A percentile compares a stretch with the other conserved stretches of the same genome.
Evolutionary conservation across 495 filamentous ascomycete genomes (phyloP).

Genomic region (Penicillium arizonense): DNA sequence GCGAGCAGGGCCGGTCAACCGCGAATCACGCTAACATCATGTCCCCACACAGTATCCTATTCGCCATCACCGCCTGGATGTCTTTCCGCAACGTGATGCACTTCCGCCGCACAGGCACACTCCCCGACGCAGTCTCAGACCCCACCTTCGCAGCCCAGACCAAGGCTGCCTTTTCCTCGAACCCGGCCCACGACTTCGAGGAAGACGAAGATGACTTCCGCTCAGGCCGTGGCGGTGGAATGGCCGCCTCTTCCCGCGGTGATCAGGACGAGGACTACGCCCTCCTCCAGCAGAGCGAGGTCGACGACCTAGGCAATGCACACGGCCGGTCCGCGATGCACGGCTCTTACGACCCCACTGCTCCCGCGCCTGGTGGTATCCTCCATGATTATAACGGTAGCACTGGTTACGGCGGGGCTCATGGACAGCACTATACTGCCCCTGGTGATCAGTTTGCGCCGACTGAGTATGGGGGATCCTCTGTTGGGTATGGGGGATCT

Average conservation of each 20-base stretch:
- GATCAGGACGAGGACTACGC: conserved; percentile 49
- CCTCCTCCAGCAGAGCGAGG: conserved; percentile 45
- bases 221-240: conserved; percentile 36
- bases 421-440: conserved; percentile 41
- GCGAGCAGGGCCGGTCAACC: no score
- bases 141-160: conserved; percentile 51
- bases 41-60: conserved; percentile 60
- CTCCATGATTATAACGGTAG: conserved; percentile 41
- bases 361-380: conserved; percentile 25
- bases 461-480: conserved; percentile 17
- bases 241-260: conserved; percentile 30
- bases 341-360: conserved; percentile 41
- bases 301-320: conserved; percentile 39
- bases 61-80: conserved; percentile 66
- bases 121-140: conserved; percentile 62
- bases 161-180: conserved; percentile 51
- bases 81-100: conserved; percentile 77
- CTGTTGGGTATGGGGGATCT: conserved; percentile 12
- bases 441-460: conserved; percentile 23
- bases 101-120: conserved; percentile 72
- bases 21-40: conserved; percentile 11
- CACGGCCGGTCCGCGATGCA: conserved; percentile 36
- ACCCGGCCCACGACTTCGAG: conserved; percentile 48
- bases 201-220: conserved; percentile 51
- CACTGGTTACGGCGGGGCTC: conserved; percentile 46